These are phyloP conservation scores for Boeremia lycopersici DNA, from an alignment of 2,329 filamentous ascomycete species.

Conservation along the genomic window DNA sequence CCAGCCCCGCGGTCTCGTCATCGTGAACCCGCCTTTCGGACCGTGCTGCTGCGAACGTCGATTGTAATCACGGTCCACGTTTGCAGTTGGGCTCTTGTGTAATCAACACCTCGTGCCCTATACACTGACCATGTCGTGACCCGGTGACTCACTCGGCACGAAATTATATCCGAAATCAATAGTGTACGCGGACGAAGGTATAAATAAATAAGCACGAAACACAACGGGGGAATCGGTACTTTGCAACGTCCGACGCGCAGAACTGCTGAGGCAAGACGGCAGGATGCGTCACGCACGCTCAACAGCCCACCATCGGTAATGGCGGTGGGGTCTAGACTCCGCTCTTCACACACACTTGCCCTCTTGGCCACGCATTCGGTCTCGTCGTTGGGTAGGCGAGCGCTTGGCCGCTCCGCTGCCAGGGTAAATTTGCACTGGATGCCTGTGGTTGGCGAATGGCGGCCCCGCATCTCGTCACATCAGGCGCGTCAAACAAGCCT, in stretches of 20 bases:
- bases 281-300: conserved; percentile 22
- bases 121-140: conserved; percentile 1
- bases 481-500: conserved; percentile 22
- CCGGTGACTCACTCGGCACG: conserved; percentile 12
- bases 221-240: conserved; percentile 2
- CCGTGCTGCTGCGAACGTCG: conserved; percentile 8
- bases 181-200: conserved; percentile 7
- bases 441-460: conserved; percentile 10
- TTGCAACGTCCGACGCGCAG: conserved; percentile 21
- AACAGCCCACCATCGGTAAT: conserved; percentile 19
- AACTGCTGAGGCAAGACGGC: conserved; percentile 19
- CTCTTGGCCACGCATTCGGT: conserved; percentile 12
- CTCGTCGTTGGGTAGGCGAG: conserved; percentile 13
- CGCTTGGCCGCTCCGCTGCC: conserved; percentile 30
- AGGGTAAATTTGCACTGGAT: conserved; percentile 5
- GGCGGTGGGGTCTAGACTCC: conserved; percentile 27
- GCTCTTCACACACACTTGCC: conserved; percentile 13
- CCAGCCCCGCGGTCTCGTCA: conserved; percentile 26
- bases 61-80: conserved; percentile 4
- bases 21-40: conserved; percentile 14
- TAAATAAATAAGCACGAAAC: conserved; percentile 13
- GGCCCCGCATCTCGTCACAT: conserved; percentile 21
- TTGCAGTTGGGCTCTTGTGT: conserved; percentile 1
- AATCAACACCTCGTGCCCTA: conserved; percentile 6
- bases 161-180: conserved; percentile 14